These are phyloP conservation scores for Komagataella pseudopastoris DNA, from an alignment of 805 yeast genomes.

Conservation along the genomic window DNA sequence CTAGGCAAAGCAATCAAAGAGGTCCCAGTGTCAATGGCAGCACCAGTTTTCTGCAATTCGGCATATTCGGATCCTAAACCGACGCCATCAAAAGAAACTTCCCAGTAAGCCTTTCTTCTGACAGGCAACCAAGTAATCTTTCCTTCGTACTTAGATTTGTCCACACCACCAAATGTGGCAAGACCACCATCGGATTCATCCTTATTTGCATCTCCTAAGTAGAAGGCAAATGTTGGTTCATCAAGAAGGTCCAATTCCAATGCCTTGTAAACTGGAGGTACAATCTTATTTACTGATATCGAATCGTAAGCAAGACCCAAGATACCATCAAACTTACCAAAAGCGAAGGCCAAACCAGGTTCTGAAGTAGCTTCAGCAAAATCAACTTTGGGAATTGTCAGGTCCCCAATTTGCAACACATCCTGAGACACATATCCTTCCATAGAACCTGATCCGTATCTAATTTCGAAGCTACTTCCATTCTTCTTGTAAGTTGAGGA, in stretches of 20 bases:
- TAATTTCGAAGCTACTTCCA: conserved; percentile 76
- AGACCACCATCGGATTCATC: conserved; percentile 69
- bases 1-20: conserved; percentile 92
- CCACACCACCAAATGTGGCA: conserved; percentile 93
- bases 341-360: conserved; percentile 96
- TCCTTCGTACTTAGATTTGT: conserved; percentile 63
- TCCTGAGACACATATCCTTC: conserved; percentile 91
- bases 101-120: conserved; percentile 99
- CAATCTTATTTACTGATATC: conserved; percentile 77
- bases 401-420: conserved; percentile 66
- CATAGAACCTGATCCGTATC: conserved; percentile 86
- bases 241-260: conserved; percentile 71
- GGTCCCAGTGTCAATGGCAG: conserved; percentile 98
- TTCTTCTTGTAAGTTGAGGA: conserved; percentile 81
- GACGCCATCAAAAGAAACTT: conserved; percentile 83
- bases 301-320: conserved; percentile 90
- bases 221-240: conserved; percentile 76
- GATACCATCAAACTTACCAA: conserved; percentile 97
- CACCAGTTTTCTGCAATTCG: conserved; percentile 71
- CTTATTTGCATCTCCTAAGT: conserved; percentile 67
- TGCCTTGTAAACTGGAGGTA: conserved; percentile 92
- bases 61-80: conserved; percentile 91
- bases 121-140: conserved; percentile 92
- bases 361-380: conserved; percentile 96
- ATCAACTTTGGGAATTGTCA: conserved; percentile 76